Evolutionary conservation across 495 filamentous ascomycete species (phyloP), one percentile per base, ranked within the genome.

Genomic region (Cercophora scortea): DNA sequence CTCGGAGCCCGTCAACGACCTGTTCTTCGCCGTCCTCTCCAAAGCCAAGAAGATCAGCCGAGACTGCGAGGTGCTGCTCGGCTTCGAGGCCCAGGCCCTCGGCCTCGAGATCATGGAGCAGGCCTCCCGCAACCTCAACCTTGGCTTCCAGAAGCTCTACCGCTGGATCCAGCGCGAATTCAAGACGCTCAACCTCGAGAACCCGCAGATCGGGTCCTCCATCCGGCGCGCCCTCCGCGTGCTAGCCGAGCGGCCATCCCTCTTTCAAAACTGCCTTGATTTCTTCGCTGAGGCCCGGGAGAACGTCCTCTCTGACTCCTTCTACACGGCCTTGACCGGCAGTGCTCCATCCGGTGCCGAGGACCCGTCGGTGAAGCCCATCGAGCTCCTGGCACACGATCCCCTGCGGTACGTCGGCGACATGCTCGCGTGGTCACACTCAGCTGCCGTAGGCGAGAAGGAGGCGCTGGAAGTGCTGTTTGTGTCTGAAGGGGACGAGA

Each of bases 351-450:
- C 65, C 9, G 73, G 75, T 0, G 59, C 59, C 13, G 71, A 74
- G 43, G 71, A 75, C 42, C 52, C 63, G 9, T 78, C 79, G 6
- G 79, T 87, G 19, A 96, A 97, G 55, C 90, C 94, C 0, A 99
- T 99, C 57, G 94, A 99, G 63, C 78, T 96, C 43, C 87, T 83
- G 34, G 90, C 93, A 10, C 90, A 96, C 61, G 93, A 99, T 61
- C 86, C 89, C 11, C 71, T 99, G 12, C 79, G 93, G 35, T 99
- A 97, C 61, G 84, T 95, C 16, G 91, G 93, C 17, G 93, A 99
- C 63, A 97, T 99, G 92, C 79, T 97, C 13, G 93, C 93, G 6
- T 99, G 93, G 93, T 82, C 84, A 3, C 93, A 99, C 63, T 96
- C 94, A 1, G 86, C 90, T 6, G 82, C 92, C 0, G 93, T 97